phyloP scores from a whole-genome alignment of 2,329 filamentous ascomycete species.

The Penicillium sp. region DNA sequence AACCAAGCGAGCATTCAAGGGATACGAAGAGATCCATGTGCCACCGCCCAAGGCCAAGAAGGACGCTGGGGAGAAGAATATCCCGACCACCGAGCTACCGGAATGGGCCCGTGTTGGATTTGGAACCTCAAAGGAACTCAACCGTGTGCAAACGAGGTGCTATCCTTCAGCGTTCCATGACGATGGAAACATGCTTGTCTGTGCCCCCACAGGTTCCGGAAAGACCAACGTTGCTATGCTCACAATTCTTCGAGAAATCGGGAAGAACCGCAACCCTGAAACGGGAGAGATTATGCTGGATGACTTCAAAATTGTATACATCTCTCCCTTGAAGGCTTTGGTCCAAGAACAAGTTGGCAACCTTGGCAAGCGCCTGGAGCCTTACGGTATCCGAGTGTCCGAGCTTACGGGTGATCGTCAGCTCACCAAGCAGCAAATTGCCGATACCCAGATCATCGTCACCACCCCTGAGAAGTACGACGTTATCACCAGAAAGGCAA shows the following conservation, averaged over 20 bases:
- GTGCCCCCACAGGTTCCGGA: slow-evolving; percentile 92
- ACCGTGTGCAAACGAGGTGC: slow-evolving; percentile 93
- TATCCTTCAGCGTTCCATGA: slow-evolving; percentile 87
- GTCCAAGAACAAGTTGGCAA: slow-evolving; percentile 98
- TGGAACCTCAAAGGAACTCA: slow-evolving; percentile 79
- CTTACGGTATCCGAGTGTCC: slow-evolving; percentile 88
- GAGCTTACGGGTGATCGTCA: slow-evolving; percentile 97
- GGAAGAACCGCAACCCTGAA: slow-evolving; percentile 83
- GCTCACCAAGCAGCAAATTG: slow-evolving; percentile 96
- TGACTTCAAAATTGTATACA: slow-evolving; percentile 97
- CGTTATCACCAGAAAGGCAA: slow-evolving; percentile 96
- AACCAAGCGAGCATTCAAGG: slow-evolving; percentile 93
- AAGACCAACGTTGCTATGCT: slow-evolving; percentile 99
- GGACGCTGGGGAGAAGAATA: slow-evolving; percentile 74
- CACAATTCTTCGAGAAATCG: slow-evolving; percentile 91
- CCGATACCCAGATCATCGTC: slow-evolving; percentile 96
- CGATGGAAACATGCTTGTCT: slow-evolving; percentile 97
- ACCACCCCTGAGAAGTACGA: slow-evolving; percentile 99
- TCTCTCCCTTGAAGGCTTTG: slow-evolving; percentile 90
- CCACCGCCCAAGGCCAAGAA: slow-evolving; percentile 85
- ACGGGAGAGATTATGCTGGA: slow-evolving; percentile 95
- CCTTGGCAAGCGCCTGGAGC: slow-evolving; percentile 84
- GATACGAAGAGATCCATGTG: slow-evolving; percentile 97
- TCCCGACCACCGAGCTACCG: slow-evolving; percentile 83
- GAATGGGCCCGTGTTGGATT: slow-evolving; percentile 90